Evolutionary conservation across 2,329 filamentous ascomycete species (phyloP).

Genomic region (Arthrinium phaeospermum): DNA sequence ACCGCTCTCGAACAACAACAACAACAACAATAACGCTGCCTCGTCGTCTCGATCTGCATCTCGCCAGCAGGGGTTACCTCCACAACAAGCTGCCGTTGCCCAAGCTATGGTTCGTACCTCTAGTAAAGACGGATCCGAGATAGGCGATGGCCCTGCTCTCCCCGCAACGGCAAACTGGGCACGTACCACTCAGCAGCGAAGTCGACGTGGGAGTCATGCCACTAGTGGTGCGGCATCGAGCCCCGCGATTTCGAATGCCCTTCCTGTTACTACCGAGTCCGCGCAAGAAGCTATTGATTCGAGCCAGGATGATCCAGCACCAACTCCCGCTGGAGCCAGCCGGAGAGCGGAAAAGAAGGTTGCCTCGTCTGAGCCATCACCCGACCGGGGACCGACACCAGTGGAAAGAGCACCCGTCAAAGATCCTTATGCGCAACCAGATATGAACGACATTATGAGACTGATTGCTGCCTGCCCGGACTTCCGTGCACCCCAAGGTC

Average conservation of each 20-base stretch:
- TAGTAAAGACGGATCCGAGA: slow-evolving; percentile 78
- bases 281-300: slow-evolving; percentile 50
- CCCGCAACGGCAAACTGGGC: slow-evolving; percentile 96
- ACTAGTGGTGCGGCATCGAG: slow-evolving; percentile 84
- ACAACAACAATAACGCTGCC: slow-evolving; percentile 44
- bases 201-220: slow-evolving; percentile 76
- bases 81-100: slow-evolving; percentile 47
- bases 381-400: not conserved
- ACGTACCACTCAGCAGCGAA: slow-evolving; percentile 68
- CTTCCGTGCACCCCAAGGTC: slow-evolving; percentile 36
- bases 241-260: slow-evolving; percentile 70
- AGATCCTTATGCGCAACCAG: slow-evolving; percentile 24
- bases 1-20: slow-evolving; percentile 52
- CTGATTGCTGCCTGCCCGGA: slow-evolving; percentile 31
- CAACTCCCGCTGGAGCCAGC: slow-evolving; percentile 33
- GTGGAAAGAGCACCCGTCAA: slow-evolving; percentile 14
- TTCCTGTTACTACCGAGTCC: slow-evolving; percentile 60
- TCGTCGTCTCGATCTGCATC: slow-evolving; percentile 60
- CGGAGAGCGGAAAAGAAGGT: slow-evolving; percentile 38
- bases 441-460: slow-evolving; percentile 35
- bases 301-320: slow-evolving; percentile 40
- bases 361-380: slow-evolving; percentile 23
- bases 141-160: slow-evolving; percentile 84
- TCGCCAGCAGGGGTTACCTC: slow-evolving; percentile 54
- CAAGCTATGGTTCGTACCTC: slow-evolving; percentile 75